A percentile compares a stretch with the other conserved stretches of the same genome.
phyloP scores from a whole-genome alignment of 176 grass and related monocot species.

The Rhynchospora breviuscula region DNA sequence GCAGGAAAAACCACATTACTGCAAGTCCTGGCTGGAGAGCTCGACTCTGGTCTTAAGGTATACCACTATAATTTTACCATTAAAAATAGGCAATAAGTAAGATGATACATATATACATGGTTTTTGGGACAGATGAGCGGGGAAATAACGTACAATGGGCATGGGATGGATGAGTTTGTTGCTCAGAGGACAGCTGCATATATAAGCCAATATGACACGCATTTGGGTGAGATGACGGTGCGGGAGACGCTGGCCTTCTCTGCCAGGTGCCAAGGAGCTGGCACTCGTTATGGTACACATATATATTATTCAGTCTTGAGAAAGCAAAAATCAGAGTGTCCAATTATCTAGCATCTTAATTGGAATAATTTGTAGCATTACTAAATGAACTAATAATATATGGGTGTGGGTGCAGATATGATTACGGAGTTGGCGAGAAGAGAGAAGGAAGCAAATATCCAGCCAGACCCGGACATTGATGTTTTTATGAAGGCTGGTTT shows the following conservation, averaged over 20 bases:
- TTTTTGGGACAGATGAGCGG: slow-evolving; percentile 32
- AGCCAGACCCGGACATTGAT: slow-evolving; percentile 46
- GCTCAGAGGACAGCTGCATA: slow-evolving; percentile 62
- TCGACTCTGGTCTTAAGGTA: slow-evolving; percentile 44
- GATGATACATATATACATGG: no score
- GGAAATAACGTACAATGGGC: slow-evolving; percentile 57
- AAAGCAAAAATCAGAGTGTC: background rate
- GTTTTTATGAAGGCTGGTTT: slow-evolving; percentile 47
- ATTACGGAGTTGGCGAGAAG: slow-evolving; percentile 48
- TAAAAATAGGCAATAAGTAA: background rate
- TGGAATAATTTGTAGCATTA: background rate
- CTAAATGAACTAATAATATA: background rate
- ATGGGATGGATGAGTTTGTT: slow-evolving; percentile 62
- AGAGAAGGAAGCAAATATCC: slow-evolving; percentile 44
- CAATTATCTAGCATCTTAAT: background rate
- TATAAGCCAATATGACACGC: slow-evolving; percentile 59
- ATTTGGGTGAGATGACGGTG: slow-evolving; percentile 66
- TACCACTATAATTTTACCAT: background rate
- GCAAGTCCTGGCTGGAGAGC: slow-evolving; percentile 47
- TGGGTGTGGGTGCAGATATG: slow-evolving; percentile 29
- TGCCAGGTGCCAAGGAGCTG: slow-evolving; percentile 54
- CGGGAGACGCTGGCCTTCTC: slow-evolving; percentile 61
- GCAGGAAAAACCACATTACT: slow-evolving; percentile 53
- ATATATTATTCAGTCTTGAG: no score
- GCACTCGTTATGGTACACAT: slow-evolving; percentile 49